phyloP scores from a whole-genome alignment of 1,284 basidiomycete species.

The Sphagnurus paluster region DNA sequence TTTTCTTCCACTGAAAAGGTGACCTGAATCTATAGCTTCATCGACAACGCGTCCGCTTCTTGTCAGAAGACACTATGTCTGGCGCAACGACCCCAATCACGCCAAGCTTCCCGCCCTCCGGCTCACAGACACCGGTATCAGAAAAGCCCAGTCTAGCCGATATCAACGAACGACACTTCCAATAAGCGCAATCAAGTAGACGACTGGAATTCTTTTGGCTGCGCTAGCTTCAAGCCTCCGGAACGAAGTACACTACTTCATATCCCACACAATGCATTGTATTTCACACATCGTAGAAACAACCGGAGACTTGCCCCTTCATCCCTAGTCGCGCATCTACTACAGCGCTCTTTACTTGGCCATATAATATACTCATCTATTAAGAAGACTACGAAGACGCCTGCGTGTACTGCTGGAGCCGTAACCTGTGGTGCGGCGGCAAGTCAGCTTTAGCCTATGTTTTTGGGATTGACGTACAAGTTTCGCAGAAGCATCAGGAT shows the following conservation, averaged over 20 bases:
- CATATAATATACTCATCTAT: constrained; percentile 35
- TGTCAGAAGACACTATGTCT: constrained; percentile 59
- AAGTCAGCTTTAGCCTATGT: constrained; percentile 3
- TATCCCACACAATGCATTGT: constrained; percentile 23
- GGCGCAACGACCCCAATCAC: constrained; percentile 66
- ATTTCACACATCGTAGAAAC: constrained; percentile 27
- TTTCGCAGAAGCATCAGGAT: constrained; percentile 97
- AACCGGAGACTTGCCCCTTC: constrained; percentile 24
- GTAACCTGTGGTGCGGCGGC: constrained; percentile 48
- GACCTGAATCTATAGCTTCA: constrained; percentile 54
- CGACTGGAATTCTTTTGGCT: background rate
- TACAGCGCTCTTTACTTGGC: constrained; percentile 23
- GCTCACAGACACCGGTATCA: constrained; percentile 37
- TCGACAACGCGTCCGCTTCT: constrained; percentile 75
- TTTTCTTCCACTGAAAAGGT: background rate
- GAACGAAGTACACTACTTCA: constrained; percentile 12
- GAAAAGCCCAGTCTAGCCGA: constrained; percentile 28
- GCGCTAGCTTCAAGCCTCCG: constrained; percentile 4
- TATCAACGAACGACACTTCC: constrained; percentile 40
- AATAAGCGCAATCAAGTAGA: constrained; percentile 17
- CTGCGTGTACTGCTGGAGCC: constrained; percentile 68
- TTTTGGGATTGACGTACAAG: constrained; percentile 54
- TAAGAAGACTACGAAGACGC: constrained; percentile 33
- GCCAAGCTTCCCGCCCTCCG: constrained; percentile 52
- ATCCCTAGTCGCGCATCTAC: constrained; percentile 25